Percentiles rank a stretch among this genome's conserved stretches.
Evolutionary conservation across 768 basidiomycete genomes (phyloP).

Genomic region (Lentinula guzmanii): DNA sequence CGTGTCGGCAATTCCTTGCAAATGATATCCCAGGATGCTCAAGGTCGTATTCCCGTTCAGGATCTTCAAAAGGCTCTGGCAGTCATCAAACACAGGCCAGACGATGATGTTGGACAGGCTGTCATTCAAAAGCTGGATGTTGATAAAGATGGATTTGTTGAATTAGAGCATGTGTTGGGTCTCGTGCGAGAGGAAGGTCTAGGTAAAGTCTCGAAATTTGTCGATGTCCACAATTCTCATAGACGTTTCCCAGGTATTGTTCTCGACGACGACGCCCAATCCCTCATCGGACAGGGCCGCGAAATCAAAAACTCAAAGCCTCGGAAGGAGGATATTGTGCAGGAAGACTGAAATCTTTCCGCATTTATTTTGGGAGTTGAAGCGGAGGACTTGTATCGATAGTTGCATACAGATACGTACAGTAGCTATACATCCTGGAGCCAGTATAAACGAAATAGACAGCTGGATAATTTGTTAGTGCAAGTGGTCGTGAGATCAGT

Average conservation of each 20-base stretch:
- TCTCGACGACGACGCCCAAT: slow-evolving; percentile 79
- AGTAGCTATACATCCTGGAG: not conserved
- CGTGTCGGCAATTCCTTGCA: slow-evolving; percentile 82
- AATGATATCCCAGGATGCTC: slow-evolving; percentile 78
- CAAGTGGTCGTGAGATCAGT: not conserved
- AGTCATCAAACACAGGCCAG: slow-evolving; percentile 91
- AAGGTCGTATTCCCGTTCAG: slow-evolving; percentile 83
- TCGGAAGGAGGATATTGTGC: slow-evolving; percentile 93
- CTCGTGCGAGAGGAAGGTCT: slow-evolving; percentile 85
- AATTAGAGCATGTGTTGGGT: slow-evolving; percentile 90
- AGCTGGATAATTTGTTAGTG: not conserved
- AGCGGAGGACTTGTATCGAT: slow-evolving; percentile 2
- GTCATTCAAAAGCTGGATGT: slow-evolving; percentile 93
- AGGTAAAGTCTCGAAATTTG: slow-evolving; percentile 34
- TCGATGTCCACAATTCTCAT: not conserved
- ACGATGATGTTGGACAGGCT: slow-evolving; percentile 80
- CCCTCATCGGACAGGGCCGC: slow-evolving; percentile 75
- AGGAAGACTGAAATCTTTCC: not conserved
- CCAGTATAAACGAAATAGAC: not conserved
- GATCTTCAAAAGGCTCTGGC: slow-evolving; percentile 88
- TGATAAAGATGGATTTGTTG: slow-evolving; percentile 93
- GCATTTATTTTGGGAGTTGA: not conserved
- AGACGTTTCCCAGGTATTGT: slow-evolving; percentile 53
- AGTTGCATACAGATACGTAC: not conserved
- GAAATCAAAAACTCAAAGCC: slow-evolving; percentile 78